Evolutionary conservation across 805 yeast species (phyloP), one percentile per base, ranked within the genome.

Genomic region (Wickerhamiella siamensis): DNA sequence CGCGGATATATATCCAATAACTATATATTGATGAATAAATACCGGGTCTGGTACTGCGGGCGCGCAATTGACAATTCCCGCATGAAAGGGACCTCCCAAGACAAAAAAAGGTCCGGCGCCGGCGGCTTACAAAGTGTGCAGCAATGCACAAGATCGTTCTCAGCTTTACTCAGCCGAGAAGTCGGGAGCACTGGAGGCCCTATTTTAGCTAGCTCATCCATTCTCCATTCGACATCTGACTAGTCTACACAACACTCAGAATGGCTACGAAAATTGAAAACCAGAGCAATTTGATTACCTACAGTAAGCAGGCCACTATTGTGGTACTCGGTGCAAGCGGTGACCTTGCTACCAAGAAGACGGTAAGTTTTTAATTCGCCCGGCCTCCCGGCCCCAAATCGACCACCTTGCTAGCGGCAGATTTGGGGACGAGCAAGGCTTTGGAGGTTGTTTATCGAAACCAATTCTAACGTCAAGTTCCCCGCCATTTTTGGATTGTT

Each of bases 401-500:
- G 31, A 14, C 31, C n/a, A n/a, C n/a, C 31, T 26, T 26, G 31
- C 14, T 26, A 26, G 31, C 8, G 14, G 14, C 14, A 26, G 31
- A 8, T 26, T n/a, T n/a, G n/a, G n/a, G n/a, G n/a, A n/a, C n/a
- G n/a, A n/a, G n/a, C n/a, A n/a, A n/a, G n/a, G n/a, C n/a, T 26
- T 26, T n/a, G 33, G n/a, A n/a, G 36, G 22, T 8, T 5, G 20
- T 22, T 5, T 17, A n/a, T 14, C 4, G 5, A 21, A 20, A 6
- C 4, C 17, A 2, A 31, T 26, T 24, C 37, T 39, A 39, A 33
- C 42, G 2, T 24, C 9, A 27, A 40, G 21, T 65, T 59, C 54
- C 70, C 69, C 16, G 69, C 69, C 4, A 48, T 66, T 44, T 65
- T 66, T 49, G 65, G 65, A 17, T 56, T 65, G 40, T 60, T 44